Conservation (phyloP, 805 yeast species). For the Candida argentea region DNA sequence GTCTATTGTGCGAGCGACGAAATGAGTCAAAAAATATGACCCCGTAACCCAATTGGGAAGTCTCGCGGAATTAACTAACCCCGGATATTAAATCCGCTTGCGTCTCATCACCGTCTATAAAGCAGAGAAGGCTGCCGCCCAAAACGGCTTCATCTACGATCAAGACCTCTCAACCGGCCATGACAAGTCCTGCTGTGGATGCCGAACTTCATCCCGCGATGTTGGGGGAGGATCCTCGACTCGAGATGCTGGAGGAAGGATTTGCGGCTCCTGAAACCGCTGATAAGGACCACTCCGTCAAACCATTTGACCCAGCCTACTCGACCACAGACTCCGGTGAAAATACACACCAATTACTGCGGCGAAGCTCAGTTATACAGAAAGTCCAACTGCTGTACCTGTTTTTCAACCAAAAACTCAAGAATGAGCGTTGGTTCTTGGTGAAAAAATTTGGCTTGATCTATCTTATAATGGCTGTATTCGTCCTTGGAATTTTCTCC, state of each 20-base stretch:
- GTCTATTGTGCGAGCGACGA: too few species aligned
- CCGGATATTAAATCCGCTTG: too few species aligned
- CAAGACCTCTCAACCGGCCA: too few species aligned
- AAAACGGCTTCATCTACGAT: too few species aligned
- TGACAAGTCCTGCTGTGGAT: too few species aligned
- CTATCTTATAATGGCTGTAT: slow-evolving; percentile 15
- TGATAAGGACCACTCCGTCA: background rate
- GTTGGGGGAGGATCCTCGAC: background rate
- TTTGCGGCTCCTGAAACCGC: background rate
- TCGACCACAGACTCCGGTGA: background rate
- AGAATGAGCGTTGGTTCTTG: slow-evolving; percentile 11
- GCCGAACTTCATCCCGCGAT: too few species aligned
- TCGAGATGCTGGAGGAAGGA: background rate
- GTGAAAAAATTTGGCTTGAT: slow-evolving; percentile 10
- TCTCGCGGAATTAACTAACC: too few species aligned
- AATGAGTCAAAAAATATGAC: too few species aligned
- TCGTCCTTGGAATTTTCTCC: slow-evolving; percentile 23
- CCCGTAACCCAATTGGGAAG: too few species aligned
- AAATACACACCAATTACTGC: slow-evolving; percentile 8
- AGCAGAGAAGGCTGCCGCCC: too few species aligned
- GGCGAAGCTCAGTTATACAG: slow-evolving; percentile 10
- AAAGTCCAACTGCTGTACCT: slow-evolving; percentile 19
- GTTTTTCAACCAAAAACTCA: slow-evolving; percentile 20
- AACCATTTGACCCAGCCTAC: background rate
- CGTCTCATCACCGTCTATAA: too few species aligned